Evolutionary conservation across 2,329 filamentous ascomycete genomes (phyloP), one percentile per base, ranked within the genome.

Genomic region (Fonsecaea erecta): DNA sequence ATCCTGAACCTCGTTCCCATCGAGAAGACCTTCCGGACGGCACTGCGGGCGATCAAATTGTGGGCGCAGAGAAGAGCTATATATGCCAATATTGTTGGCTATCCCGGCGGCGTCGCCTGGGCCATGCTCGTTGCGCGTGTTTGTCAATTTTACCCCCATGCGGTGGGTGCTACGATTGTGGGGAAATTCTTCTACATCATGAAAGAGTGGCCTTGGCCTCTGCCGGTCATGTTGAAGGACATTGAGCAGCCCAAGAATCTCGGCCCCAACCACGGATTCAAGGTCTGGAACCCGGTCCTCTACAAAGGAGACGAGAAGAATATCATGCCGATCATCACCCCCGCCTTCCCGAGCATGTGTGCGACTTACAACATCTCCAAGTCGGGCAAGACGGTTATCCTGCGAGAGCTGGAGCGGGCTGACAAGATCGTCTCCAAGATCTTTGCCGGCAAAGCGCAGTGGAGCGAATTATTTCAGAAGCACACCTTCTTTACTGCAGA

Each of bases 321-420:
- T 77, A 82, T 97, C 59, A 99, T 99, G 95, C 95, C 95, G 30
- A 92, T 99, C 77, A 98, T 99, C 74, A 99, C 95, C 1, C 95
- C 95, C 1, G 93, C 95, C 0, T 98, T 97, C 76, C 95, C 95
- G 2, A 96, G 93, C 56, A 98, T 97, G 93, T 98, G 95, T 77
- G 90, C 95, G 1, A 98, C 95, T 0, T 95, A 96, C 81, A 98
- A 97, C 74, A 89, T 99, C 66, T 93, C 91, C 2, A 83, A 86
- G 70, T 98, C 94, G 0, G 96, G 93, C 1, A 92, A 93, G 81
- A 82, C 86, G 6, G 87, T 97, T 56, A 93, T 99, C 74, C 86
- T 92, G 70, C 85, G 88, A 53, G 95, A 99, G 75, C 85, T 98
- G 21, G 84, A 89, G 68, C 87, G 91, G 40, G 95, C 89, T 4